Evolutionary conservation across 139 green algal genomes (phyloP), one percentile per base, ranked within the genome.

Genomic region (Pleodorina starrii): DNA sequence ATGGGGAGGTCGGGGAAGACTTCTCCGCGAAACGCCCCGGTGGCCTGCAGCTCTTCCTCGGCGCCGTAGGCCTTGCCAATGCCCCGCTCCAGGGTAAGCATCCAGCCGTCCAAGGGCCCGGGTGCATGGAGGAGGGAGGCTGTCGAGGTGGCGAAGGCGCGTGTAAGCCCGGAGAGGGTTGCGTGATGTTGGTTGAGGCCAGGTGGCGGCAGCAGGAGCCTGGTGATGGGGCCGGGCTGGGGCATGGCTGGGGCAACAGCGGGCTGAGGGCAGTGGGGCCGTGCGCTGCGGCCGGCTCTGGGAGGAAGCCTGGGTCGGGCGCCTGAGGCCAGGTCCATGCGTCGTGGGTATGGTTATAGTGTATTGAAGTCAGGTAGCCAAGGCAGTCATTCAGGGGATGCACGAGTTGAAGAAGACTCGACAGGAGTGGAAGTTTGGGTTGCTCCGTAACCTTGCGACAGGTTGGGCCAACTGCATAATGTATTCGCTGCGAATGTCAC

Each of bases 1-100:
- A 95, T 83, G 35, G 96, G 96, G 12, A 97, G 92, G 84, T 97
- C 94, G 5, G 95, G 96, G 43, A 94, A 93, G 3, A 98, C 93
- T 79, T 94, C 90, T 1, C 91, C 95, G 0, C 73, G 51, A 68
- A 97, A 98, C 0, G 71, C 74, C 59, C 91, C 50, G 7, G 88
- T 95, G 21, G 90, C 75, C 90, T 93, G 92, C 71, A 97, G 89
- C 17, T 90, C 84, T 1, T 54, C 35, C 77, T 97, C 95, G 0
- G 74, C 10, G 6, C 90, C 93, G 11, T 68, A 51, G 14, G 75
- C 69, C 32, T 71, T 73, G 1, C 92, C 92, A 25, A 94, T 78
- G 7, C 90, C 87, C 0, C 89, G 86, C 78, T 95, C 92, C 42
- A 95, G 73, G 9, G 89, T 90, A 19, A 95, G 90, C 23, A 87